Conservation (phyloP, 176 grass and related monocot species). For the Themeda triandra region DNA sequence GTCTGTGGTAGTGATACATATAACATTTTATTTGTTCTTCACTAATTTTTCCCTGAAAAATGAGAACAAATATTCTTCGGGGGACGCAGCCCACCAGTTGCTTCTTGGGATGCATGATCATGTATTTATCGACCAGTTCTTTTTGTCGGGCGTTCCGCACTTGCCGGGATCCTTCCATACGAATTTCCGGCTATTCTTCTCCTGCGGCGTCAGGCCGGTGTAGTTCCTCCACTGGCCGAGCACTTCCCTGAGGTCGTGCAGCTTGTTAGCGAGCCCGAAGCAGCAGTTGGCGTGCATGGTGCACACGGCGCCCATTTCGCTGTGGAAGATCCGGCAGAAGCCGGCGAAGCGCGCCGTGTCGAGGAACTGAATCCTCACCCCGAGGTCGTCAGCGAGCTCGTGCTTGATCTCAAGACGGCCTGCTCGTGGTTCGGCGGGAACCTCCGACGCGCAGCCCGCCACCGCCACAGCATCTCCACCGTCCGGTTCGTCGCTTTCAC, state of each 20-base stretch:
- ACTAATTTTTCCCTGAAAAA: neutral
- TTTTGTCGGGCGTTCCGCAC: constrained; percentile 27
- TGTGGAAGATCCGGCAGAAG: constrained; percentile 38
- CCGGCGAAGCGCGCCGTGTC: constrained; percentile 35
- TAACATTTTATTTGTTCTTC: neutral
- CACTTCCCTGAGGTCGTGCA: constrained; percentile 41
- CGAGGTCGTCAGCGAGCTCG: constrained; percentile 26
- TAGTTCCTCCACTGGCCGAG: constrained; percentile 48
- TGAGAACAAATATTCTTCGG: neutral
- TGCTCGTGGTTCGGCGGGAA: constrained; percentile 53
- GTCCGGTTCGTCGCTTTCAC: constrained; percentile 35
- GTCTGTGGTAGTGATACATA: too few relatives aligned
- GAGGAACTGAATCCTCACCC: constrained; percentile 38
- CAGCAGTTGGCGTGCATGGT: constrained; percentile 93
- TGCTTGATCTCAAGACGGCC: constrained; percentile 50
- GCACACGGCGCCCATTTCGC: constrained; percentile 33
- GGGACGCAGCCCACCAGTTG: neutral
- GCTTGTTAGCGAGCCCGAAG: constrained; percentile 46
- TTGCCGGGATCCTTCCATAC: constrained; percentile 19
- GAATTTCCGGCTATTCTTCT: constrained; percentile 17
- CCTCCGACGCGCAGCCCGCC: constrained; percentile 30
- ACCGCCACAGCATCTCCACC: constrained; percentile 37
- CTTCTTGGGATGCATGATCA: neutral
- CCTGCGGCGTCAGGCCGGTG: neutral
- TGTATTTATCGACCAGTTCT: neutral